A percentile compares a stretch with the other conserved stretches of the same genome.
These are phyloP conservation scores for Hyaloscypha finlandica DNA, from an alignment of 495 filamentous ascomycete genomes.

Conservation along the genomic window DNA sequence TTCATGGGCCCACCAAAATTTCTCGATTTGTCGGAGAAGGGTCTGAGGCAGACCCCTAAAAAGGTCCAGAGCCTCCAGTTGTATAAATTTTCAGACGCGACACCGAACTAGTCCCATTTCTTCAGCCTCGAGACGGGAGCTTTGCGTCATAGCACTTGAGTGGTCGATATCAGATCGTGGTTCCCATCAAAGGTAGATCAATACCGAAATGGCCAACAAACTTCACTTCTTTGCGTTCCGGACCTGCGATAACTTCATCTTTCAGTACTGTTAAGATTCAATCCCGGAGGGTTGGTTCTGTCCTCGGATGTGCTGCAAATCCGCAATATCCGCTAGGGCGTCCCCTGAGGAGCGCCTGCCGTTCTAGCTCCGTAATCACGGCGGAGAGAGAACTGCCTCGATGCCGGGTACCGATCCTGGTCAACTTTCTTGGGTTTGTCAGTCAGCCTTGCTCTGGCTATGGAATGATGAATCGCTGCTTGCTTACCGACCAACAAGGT, in stretches of 20 bases:
- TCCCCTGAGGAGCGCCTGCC: not conserved
- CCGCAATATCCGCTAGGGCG: slow-evolving; percentile 16
- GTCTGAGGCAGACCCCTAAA: not conserved
- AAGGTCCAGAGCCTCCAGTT: slow-evolving; percentile 3
- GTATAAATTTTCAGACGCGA: not conserved
- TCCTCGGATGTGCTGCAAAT: not conserved
- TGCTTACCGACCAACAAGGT: slow-evolving; percentile 7
- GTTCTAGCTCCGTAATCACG: slow-evolving; percentile 17
- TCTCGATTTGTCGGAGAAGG: not conserved
- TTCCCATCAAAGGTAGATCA: not conserved
- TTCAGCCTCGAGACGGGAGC: not conserved
- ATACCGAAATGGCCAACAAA: not conserved
- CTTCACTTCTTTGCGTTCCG: not conserved
- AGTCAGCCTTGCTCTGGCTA: slow-evolving; percentile 10
- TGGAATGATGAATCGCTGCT: not conserved
- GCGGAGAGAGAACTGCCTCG: slow-evolving; percentile 4
- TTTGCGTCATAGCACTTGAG: not conserved
- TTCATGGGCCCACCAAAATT: slow-evolving; percentile 14
- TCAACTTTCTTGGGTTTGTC: not conserved
- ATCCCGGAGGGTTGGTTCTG: slow-evolving; percentile 8
- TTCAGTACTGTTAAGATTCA: not conserved
- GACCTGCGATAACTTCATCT: not conserved
- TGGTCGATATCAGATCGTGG: not conserved
- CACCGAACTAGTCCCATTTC: not conserved
- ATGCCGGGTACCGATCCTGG: slow-evolving; percentile 4